These are phyloP conservation scores for Diaporthe eres DNA, from an alignment of 2,329 filamentous ascomycete genomes.

Conservation along the genomic window DNA sequence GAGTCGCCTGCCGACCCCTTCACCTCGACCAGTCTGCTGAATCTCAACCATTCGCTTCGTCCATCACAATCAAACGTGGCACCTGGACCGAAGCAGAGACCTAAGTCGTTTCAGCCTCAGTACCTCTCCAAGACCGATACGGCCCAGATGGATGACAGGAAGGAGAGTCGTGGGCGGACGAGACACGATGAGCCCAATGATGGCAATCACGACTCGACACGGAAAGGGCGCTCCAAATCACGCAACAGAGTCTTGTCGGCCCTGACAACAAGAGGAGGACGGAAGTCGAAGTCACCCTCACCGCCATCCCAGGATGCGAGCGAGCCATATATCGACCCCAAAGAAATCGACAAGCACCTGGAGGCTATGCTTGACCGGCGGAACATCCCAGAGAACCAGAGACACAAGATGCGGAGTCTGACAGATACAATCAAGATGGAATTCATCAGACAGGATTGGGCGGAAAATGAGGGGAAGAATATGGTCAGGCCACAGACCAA, in stretches of 20 bases:
- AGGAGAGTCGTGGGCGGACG: conserved; percentile 42
- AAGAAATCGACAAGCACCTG: conserved; percentile 69
- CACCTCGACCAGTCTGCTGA: conserved; percentile 38
- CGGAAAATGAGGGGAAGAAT: conserved; percentile 71
- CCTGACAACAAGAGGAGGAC: conserved; percentile 52
- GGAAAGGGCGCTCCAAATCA: conserved; percentile 57
- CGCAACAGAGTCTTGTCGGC: conserved; percentile 57
- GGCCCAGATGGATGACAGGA: conserved; percentile 40
- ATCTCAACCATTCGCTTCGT: conserved; percentile 43
- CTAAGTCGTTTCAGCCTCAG: conserved; percentile 64
- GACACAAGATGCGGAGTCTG: conserved; percentile 93
- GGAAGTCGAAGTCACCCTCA: conserved; percentile 54
- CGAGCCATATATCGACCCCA: conserved; percentile 67
- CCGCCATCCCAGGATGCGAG: conserved; percentile 54
- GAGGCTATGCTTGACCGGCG: conserved; percentile 82
- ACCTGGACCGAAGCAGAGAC: conserved; percentile 57
- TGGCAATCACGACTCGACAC: conserved; percentile 41
- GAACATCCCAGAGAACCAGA: conserved; percentile 94
- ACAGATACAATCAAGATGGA: conserved; percentile 94
- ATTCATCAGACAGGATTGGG: conserved; percentile 91
- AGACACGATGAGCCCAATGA: conserved; percentile 35
- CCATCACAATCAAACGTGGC: conserved; percentile 36
- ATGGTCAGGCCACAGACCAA: conserved; percentile 60
- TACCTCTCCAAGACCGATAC: conserved; percentile 47
- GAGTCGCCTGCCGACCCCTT: conserved; percentile 35